Conservation (phyloP, 768 basidiomycete genomes). For the Clitopilus hobsonii region DNA sequence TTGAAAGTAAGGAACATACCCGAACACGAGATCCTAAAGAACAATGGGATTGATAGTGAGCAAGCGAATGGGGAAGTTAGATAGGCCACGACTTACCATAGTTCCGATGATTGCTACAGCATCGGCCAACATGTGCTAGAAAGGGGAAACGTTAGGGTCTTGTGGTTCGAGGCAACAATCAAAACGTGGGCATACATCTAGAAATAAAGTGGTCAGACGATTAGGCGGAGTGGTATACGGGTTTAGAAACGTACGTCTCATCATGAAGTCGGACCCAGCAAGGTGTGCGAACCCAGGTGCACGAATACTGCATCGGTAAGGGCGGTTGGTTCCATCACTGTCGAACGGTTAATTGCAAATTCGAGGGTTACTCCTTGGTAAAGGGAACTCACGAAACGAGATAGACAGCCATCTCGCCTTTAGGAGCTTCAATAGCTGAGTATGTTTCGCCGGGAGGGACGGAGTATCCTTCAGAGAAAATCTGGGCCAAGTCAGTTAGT, state of each 20-base stretch:
- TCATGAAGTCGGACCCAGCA: conserved; percentile 97
- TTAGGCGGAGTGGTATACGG: conserved; percentile 3
- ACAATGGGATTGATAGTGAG: conserved; percentile 7
- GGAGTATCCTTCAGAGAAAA: conserved; percentile 95
- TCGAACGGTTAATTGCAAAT: background rate
- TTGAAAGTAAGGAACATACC: conserved; percentile 47
- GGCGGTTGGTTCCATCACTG: conserved; percentile 92
- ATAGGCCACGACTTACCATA: conserved; percentile 64
- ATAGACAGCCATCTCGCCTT: conserved; percentile 99
- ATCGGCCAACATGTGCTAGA: conserved; percentile 85
- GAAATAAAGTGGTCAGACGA: conserved; percentile 11
- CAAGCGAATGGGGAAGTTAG: conserved; percentile 2
- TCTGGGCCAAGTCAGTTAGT: conserved; percentile 32
- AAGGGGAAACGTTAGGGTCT: conserved; percentile 12
- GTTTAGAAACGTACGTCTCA: conserved; percentile 64
- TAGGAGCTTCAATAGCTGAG: conserved; percentile 95
- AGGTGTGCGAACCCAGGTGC: conserved; percentile 96
- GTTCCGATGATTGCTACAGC: conserved; percentile 97
- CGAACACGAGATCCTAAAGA: conserved; percentile 82
- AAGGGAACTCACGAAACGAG: conserved; percentile 77
- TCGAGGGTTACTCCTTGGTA: background rate
- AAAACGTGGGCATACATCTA: conserved; percentile 38
- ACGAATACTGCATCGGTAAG: conserved; percentile 95
- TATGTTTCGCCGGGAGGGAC: conserved; percentile 97
- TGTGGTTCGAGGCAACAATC: conserved; percentile 7